Percentiles rank a stretch among this genome's conserved stretches.
phyloP scores from a whole-genome alignment of 2,329 filamentous ascomycete species.

The Talaromyces sp. region DNA sequence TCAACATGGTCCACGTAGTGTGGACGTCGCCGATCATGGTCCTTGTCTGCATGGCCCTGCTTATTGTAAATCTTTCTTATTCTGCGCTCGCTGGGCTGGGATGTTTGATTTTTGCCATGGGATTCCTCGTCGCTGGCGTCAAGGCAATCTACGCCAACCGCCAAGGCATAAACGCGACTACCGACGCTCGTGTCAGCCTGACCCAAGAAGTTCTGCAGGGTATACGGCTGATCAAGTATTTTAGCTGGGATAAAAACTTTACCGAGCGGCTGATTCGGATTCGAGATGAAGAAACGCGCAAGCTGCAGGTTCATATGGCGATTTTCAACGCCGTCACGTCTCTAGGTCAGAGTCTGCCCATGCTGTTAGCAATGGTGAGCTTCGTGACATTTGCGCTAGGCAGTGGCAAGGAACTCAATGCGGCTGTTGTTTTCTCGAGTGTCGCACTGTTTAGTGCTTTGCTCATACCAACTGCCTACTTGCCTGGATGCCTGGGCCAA shows the following conservation, averaged over 20 bases:
- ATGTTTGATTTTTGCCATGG: background rate
- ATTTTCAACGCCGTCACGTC: background rate
- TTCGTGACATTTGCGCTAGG: background rate
- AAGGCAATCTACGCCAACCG: background rate
- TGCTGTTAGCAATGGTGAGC: background rate
- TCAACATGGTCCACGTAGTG: slow-evolving; percentile 1
- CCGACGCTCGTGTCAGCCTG: background rate
- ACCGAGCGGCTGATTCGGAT: background rate
- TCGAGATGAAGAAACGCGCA: background rate
- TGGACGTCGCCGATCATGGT: slow-evolving; percentile 1
- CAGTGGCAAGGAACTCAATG: background rate
- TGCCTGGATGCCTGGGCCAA: slow-evolving; percentile 1
- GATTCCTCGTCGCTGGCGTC: background rate
- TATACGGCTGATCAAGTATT: slow-evolving; percentile 7
- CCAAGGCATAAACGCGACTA: background rate
- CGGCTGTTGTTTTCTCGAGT: slow-evolving; percentile 1
- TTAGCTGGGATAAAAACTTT: slow-evolving; percentile 6
- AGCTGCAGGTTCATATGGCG: background rate
- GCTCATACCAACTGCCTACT: background rate
- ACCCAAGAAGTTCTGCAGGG: slow-evolving; percentile 2
- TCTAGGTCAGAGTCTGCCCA: background rate
- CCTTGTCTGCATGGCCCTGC: background rate
- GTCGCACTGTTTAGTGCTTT: background rate
- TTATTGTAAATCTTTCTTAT: slow-evolving; percentile 6
- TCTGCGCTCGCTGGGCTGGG: background rate